Conservation (phyloP, 306 rosid species). For the Gleditsia sinensis region DNA sequence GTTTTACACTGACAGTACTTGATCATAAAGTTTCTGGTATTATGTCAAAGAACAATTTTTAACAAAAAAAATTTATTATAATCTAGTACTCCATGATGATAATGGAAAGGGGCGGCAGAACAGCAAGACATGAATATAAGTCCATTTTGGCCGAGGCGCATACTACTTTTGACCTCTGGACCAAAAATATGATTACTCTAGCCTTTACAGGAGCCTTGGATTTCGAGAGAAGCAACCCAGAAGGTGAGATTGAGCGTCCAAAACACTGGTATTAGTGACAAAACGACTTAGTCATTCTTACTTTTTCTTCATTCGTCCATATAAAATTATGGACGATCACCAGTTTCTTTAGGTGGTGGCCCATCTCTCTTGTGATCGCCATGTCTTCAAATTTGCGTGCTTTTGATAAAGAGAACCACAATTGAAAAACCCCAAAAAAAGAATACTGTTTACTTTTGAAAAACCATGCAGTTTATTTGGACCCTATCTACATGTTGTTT, state of each 20-base stretch:
- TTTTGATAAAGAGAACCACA: conserved; percentile 17
- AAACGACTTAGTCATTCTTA: conserved; percentile 4
- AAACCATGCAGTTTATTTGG: conserved; percentile 29
- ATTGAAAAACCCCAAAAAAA: background rate
- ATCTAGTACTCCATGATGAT: conserved; percentile 16
- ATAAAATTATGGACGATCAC: background rate
- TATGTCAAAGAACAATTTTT: no score
- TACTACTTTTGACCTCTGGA: conserved; percentile 46
- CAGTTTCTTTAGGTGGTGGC: conserved; percentile 24
- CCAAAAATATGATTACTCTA: conserved; percentile 34
- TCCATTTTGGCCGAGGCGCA: conserved; percentile 37
- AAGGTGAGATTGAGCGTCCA: conserved; percentile 28
- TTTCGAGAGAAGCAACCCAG: conserved; percentile 43
- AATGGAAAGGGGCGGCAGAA: conserved; percentile 39
- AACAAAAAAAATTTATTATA: no score
- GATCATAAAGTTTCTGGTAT: no score
- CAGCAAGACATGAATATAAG: background rate
- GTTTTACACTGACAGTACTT: no score
- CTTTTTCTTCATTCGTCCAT: background rate
- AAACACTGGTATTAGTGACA: background rate
- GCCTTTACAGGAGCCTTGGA: background rate
- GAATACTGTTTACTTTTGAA: conserved; percentile 25
- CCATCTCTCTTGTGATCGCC: conserved; percentile 27
- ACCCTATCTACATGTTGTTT: background rate
- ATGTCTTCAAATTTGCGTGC: conserved; percentile 28